Percentiles rank a stretch among this genome's conserved stretches.
These are phyloP conservation scores for Pezicula carpinea DNA, from an alignment of 2,329 filamentous ascomycete species.

Conservation along the genomic window DNA sequence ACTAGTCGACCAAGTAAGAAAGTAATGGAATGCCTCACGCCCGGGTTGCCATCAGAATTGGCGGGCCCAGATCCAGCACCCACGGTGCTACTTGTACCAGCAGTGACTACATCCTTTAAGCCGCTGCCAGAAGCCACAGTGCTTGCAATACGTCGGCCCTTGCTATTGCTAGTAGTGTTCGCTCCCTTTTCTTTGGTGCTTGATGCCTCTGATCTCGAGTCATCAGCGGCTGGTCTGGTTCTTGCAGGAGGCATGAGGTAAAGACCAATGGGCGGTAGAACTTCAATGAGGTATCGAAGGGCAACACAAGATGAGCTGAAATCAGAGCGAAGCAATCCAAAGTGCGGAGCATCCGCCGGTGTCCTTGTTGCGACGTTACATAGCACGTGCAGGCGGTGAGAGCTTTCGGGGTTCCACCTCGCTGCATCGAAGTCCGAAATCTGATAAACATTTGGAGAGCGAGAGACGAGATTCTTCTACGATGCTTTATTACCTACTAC, in stretches of 20 bases:
- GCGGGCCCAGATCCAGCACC: conserved; percentile 11
- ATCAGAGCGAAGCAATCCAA: no score
- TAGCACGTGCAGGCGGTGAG: no score
- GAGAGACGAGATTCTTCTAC: no score
- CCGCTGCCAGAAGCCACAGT: conserved; percentile 21
- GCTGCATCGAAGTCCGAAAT: no score
- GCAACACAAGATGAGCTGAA: no score
- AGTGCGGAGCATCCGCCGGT: no score
- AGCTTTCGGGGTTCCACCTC: no score
- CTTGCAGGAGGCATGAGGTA: background rate
- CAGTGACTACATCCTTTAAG: conserved; percentile 24
- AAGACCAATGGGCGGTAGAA: no score
- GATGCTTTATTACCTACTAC: no score
- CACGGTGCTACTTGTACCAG: conserved; percentile 8
- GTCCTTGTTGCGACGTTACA: no score
- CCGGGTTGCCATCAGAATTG: conserved; percentile 18
- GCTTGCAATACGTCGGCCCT: conserved; percentile 23
- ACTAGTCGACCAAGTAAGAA: background rate
- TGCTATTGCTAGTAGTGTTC: conserved; percentile 22
- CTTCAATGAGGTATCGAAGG: no score
- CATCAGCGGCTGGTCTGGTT: conserved; percentile 16
- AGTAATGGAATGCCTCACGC: conserved; percentile 17
- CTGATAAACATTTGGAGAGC: no score
- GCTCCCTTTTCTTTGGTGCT: conserved; percentile 30
- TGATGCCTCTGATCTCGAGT: conserved; percentile 31